A percentile compares a stretch with the other conserved stretches of the same genome.
phyloP scores from a whole-genome alignment of 805 yeast genomes.

The Schizosaccharomyces cryophilus region DNA sequence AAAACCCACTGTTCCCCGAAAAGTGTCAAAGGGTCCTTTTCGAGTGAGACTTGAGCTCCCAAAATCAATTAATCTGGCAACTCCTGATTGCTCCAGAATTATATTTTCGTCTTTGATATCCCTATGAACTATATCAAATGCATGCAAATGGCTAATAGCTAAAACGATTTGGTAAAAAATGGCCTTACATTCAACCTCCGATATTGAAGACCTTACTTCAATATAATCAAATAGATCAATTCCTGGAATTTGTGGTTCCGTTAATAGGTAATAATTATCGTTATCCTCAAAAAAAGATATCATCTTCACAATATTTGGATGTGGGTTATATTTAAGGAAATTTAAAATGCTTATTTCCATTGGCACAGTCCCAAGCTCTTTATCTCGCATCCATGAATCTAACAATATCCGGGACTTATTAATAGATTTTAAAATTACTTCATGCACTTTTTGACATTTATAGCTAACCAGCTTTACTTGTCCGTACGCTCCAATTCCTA shows the following conservation, averaged over 20 bases:
- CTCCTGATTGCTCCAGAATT: constrained; percentile 50
- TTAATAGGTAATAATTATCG: constrained; percentile 69
- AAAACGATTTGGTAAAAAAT: constrained; percentile 59
- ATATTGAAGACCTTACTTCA: constrained; percentile 61
- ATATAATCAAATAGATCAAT: constrained; percentile 81
- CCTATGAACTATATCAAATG: constrained; percentile 70
- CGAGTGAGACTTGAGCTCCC: constrained; percentile 81
- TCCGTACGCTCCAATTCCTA: constrained; percentile 96
- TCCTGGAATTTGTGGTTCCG: constrained; percentile 85
- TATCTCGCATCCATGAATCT: constrained; percentile 92
- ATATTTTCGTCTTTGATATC: constrained; percentile 90
- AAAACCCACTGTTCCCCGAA: constrained; percentile 83
- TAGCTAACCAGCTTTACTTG: constrained; percentile 64
- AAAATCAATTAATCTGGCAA: constrained; percentile 71
- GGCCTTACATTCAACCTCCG: constrained; percentile 50
- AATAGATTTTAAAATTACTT: constrained; percentile 65
- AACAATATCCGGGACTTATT: constrained; percentile 80
- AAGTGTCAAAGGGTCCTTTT: constrained; percentile 89
- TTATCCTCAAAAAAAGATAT: constrained; percentile 86
- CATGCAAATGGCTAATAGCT: constrained; percentile 61
- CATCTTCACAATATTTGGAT: constrained; percentile 64
- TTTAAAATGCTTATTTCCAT: constrained; percentile 90
- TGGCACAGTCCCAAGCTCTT: constrained; percentile 76
- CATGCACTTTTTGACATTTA: constrained; percentile 29
- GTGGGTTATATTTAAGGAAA: constrained; percentile 41